Evolutionary conservation across 768 basidiomycete genomes (phyloP), one percentile per base, ranked within the genome.

Genomic region (Boletales sp.): DNA sequence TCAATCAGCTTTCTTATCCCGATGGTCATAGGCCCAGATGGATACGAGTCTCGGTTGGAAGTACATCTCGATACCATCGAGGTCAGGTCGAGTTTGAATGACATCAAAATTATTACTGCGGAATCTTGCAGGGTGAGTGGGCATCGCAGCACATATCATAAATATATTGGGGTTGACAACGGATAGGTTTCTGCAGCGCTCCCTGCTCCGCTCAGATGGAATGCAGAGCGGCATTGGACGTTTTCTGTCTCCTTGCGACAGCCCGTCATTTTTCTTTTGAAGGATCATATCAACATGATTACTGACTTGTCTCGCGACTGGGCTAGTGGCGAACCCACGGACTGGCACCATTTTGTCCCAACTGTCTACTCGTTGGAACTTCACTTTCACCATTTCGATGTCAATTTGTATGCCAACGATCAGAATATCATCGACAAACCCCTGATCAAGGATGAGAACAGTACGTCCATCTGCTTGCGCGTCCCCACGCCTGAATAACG

Each of bases 371-470:
- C 67, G 14, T 68, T 94, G 55, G 75, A 86, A 43, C 56, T 96
- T 42, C 76, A 83, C 49, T 67, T 97, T 51, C 76, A 84, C 62
- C 83, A 91, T 59, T 94, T 84, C 67, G 78, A 81, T 51, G 63
- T 95, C 44, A 86, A 87, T 57, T 64, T 90, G 21, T 94, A 90
- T 62, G 82, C 90, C 45, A 98, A 98, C 62, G 95, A 98, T 67
- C 92, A 93, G 62, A 98, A 98, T 62, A 91, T 98, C 62, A 89
- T 98, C 44, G 92, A 96, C 72, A 89, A 87, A 53, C 92, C 94
- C 3, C 70, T 85, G 32, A 72, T 84, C 49, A 72, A 70, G 49
- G 87, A 92, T n/a, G 88, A 92, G 58, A 97, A 98, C 64, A 84
- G 93, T 93, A 59, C 48, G 68, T 55, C 34, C 15, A 37, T 25